Conservation (phyloP, 2,329 filamentous ascomycete genomes). For the Colletotrichum cereale region DNA sequence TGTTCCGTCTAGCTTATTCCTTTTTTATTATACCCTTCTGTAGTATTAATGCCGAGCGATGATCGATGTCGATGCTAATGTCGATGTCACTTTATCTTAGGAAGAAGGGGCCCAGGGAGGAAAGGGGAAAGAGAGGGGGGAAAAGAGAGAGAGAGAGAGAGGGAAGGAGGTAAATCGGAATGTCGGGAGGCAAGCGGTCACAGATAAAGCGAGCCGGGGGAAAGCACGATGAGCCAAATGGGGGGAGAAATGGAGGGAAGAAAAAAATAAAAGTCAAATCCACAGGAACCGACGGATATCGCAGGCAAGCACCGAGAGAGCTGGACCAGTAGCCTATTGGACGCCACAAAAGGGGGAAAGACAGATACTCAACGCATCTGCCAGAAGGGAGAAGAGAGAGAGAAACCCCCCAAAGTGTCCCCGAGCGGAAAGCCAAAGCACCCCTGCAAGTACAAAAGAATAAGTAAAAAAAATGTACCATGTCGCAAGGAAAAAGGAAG, state of each 20-base stretch:
- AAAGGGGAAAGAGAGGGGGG: background rate
- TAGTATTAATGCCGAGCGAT: background rate
- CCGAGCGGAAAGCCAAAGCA: slow-evolving; percentile 16
- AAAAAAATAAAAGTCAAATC: background rate
- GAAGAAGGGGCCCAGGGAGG: background rate
- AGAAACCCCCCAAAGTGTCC: background rate
- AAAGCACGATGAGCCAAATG: background rate
- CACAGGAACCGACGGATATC: background rate
- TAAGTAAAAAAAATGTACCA: background rate
- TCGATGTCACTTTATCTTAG: background rate
- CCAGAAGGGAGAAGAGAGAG: background rate
- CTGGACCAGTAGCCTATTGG: background rate
- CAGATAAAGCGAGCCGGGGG: slow-evolving; percentile 6
- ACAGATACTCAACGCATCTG: background rate
- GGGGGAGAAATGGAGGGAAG: background rate
- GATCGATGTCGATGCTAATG: background rate
- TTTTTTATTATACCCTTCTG: background rate
- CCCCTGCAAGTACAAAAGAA: background rate
- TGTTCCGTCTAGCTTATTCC: background rate
- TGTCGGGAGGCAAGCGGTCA: slow-evolving; percentile 14
- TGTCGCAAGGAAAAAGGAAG: too few relatives aligned
- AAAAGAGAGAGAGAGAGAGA: background rate
- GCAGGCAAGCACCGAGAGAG: background rate
- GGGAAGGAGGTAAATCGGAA: background rate
- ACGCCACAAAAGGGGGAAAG: slow-evolving; percentile 4